These are phyloP conservation scores for Apiotrichum laibachii DNA, from an alignment of 1,284 basidiomycete genomes.

Conservation along the genomic window DNA sequence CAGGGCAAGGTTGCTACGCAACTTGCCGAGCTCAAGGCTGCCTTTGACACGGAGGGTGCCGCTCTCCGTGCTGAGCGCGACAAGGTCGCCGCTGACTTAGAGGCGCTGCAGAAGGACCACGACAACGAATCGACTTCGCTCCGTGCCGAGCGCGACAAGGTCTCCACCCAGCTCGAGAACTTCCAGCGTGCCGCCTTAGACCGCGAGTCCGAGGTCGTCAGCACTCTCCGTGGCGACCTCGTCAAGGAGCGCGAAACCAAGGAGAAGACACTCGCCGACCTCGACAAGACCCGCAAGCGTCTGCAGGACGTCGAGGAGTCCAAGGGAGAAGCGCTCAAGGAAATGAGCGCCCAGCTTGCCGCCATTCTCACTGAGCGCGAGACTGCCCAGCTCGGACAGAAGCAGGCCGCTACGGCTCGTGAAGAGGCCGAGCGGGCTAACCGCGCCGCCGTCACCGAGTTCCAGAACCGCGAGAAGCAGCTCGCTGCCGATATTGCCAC, in stretches of 20 bases:
- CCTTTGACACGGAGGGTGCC: slow-evolving; percentile 28
- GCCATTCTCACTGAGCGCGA: not conserved
- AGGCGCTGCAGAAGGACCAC: slow-evolving; percentile 7
- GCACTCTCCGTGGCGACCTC: slow-evolving; percentile 28
- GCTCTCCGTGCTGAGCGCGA: slow-evolving; percentile 19
- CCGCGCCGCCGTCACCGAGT: slow-evolving; percentile 2
- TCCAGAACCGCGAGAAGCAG: slow-evolving; percentile 7
- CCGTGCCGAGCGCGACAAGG: slow-evolving; percentile 13
- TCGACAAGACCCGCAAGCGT: not conserved
- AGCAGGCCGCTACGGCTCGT: not conserved
- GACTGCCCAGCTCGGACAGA: not conserved
- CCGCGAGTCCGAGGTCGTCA: slow-evolving; percentile 27
- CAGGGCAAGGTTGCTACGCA: not conserved
- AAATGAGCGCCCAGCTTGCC: slow-evolving; percentile 3
- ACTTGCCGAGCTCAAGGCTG: slow-evolving; percentile 11
- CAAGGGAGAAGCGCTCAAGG: not conserved
- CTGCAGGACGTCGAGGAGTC: not conserved
- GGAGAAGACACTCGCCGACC: not conserved
- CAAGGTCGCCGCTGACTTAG: slow-evolving; percentile 7
- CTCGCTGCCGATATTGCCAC: not conserved
- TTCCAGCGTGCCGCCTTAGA: slow-evolving; percentile 31
- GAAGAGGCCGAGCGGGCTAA: not conserved
- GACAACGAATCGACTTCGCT: slow-evolving; percentile 15
- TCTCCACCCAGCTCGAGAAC: slow-evolving; percentile 26
- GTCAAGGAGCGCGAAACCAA: slow-evolving; percentile 7